Percentiles rank a stretch among this genome's conserved stretches.
phyloP scores from a whole-genome alignment of 1,284 basidiomycete genomes.

The Coniferiporia sulphurascens region DNA sequence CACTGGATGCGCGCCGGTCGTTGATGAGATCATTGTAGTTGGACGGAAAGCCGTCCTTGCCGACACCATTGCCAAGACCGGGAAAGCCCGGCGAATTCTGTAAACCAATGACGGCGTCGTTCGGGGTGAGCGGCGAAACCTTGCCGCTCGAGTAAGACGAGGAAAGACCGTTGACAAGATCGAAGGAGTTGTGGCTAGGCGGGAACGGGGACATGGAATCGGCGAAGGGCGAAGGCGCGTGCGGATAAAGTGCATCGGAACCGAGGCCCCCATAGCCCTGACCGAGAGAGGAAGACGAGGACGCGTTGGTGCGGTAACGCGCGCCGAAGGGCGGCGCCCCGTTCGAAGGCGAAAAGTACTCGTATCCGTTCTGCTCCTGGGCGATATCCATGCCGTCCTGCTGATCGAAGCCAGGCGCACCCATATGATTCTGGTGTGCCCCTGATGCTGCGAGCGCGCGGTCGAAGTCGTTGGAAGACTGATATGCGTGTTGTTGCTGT shows the following conservation, averaged over 20 bases:
- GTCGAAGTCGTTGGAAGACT: constrained; percentile 39
- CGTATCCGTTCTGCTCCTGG: constrained; percentile 47
- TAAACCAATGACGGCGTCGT: constrained; percentile 49
- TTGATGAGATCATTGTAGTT: constrained; percentile 33
- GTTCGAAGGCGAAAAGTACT: constrained; percentile 50
- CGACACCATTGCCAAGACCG: constrained; percentile 33
- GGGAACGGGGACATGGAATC: constrained; percentile 56
- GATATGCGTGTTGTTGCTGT: constrained; percentile 7
- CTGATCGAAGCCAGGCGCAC: constrained; percentile 37
- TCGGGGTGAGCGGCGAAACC: constrained; percentile 68
- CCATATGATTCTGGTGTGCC: constrained; percentile 31
- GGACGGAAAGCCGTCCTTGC: constrained; percentile 47
- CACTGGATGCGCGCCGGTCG: constrained; percentile 53
- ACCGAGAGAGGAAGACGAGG: constrained; percentile 57
- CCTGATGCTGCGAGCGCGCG: constrained; percentile 35
- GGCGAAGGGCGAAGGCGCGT: constrained; percentile 46
- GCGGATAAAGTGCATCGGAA: constrained; percentile 53
- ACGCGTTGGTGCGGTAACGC: constrained; percentile 61
- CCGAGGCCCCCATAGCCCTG: constrained; percentile 44
- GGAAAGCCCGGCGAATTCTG: constrained; percentile 52
- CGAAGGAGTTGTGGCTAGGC: constrained; percentile 48
- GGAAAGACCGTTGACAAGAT: constrained; percentile 56
- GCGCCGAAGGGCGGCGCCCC: constrained; percentile 42
- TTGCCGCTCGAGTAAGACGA: constrained; percentile 64
- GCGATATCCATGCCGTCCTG: constrained; percentile 39